Base-by-base conservation (phyloP, 371 early-diverging fungal genomes). In the Actinomortierella wolfii region DNA sequence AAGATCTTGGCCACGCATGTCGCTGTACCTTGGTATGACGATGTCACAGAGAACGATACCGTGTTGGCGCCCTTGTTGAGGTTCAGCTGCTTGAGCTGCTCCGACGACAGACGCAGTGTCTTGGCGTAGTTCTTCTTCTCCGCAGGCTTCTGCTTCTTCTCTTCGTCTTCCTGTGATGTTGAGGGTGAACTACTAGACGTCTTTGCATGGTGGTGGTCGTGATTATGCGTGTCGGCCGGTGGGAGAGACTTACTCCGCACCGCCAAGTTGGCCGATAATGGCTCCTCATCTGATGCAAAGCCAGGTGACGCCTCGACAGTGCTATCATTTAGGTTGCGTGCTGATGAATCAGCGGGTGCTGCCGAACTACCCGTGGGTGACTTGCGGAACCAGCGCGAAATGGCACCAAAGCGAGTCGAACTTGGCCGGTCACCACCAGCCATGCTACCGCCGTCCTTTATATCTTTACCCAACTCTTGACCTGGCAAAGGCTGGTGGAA, bases 41-140 rank as follows among this genome's bases (percentile, higher is more conserved):
- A 84, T 40, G 85, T 78, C 1, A 99, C 96, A 1, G 94, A 87
- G 78, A 98, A 99, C 9, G 93, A 84, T 24, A 97, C 84, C 1
- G 93, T 88, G 78, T 99, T 99, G 54, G 86, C 85, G 0, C 99
- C 99, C 49, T 87, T 85, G 54, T 91, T 86, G 48, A 99, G 79
- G 34, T 86, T 81, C 43, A 99, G 81, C 21, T 79, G 77, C 66
- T 90, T 86, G 11, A 96, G 79, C 68, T 96, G 96, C 34, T 92
- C 94, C 0, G 93, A 92, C 0, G 94, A 93, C 61, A 96, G 78
- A 17, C 96, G 87, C 34, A 96, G 79, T 3, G 93, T 88, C 78
- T 96, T 96, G 48, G 91, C 91, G 60, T 92, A 95, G 41, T 82
- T 66, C 67, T 84, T 82, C 50, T 54, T 44, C 13, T 60, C 60